phyloP scores from a whole-genome alignment of 2,329 filamentous ascomycete species.

The Trichoderma pleuroti region DNA sequence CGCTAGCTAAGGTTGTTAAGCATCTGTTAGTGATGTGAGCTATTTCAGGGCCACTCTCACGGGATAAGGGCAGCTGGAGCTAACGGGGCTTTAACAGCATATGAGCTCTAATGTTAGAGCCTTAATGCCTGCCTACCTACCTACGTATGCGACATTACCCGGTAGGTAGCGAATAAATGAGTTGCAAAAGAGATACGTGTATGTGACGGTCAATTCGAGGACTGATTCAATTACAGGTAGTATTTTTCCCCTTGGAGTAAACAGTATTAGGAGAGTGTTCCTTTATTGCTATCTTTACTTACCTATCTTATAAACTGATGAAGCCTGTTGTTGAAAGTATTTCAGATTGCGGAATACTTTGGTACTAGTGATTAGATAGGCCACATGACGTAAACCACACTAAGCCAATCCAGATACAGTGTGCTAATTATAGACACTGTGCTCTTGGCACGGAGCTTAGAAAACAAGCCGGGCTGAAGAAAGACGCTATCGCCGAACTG shows the following conservation, averaged over 20 bases:
- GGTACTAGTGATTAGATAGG: neutral
- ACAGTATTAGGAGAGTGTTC: neutral
- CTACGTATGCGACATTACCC: neutral
- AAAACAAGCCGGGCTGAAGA: neutral
- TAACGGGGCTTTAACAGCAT: neutral
- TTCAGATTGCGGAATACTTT: too few relatives aligned
- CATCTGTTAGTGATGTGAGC: neutral
- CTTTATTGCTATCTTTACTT: neutral
- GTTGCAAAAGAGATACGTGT: neutral
- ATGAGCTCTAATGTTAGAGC: neutral
- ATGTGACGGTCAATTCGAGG: neutral
- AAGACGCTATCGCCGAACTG: slow-evolving; percentile 1
- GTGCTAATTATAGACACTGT: neutral
- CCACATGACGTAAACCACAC: neutral
- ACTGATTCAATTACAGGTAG: neutral
- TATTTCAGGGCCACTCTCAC: neutral
- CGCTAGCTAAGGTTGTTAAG: neutral
- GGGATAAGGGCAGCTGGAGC: neutral
- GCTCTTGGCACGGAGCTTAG: neutral
- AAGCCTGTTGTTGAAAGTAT: neutral
- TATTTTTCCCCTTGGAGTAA: neutral
- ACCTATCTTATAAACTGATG: neutral
- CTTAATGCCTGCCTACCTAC: neutral
- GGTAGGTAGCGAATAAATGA: neutral
- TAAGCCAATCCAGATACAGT: neutral